Base-by-base conservation (phyloP, 1,139 yeast species). In the Trichomonascaceae sp. region DNA sequence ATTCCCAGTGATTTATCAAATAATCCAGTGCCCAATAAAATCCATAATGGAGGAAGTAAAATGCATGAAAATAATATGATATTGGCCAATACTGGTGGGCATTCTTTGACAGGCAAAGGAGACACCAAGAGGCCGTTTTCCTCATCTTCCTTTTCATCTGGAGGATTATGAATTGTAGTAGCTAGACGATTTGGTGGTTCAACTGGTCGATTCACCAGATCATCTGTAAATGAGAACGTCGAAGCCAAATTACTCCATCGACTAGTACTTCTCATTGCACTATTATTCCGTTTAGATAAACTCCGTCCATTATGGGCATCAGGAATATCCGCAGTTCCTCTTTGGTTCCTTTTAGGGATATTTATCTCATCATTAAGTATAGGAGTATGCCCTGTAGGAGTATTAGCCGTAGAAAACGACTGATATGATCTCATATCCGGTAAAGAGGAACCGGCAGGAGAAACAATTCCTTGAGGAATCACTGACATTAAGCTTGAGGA, bases 41-140 rank as follows among this genome's bases (percentile, higher is more conserved):
- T 55, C 73, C 73, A 71, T 27, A 66, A 52, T 13, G 75, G 76
- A 3, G 75, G 76, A 57, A 72, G 70, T n/a, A 63, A 41, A 1
- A 60, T 19, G 49, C 66, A 69, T 10, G 55, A 53, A 0, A 59
- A 58, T 19, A 67, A 49, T 1, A 53, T 12, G 39, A 48, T 39
- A 20, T 46, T 41, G 22, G 54, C 49, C 17, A 45, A 20, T 1
- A 45, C 32, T 18, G 51, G 47, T 13, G 54, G 45, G 43, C 56
- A 50, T 19, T 38, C 48, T 20, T 50, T 45, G 45, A 20, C 24
- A 10, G 46, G 45, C 44, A 20, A 12, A 9, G 49, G 41, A 9
- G 44, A 17, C 9, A 30, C 13, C 17, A 46, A 27, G 7, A 30
- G 38, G 3, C 50, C 48, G 19, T 20, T 43, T 8, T 36, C 51